phyloP scores from a whole-genome alignment of 768 basidiomycete genomes.

The Leucosporidium scottii region DNA sequence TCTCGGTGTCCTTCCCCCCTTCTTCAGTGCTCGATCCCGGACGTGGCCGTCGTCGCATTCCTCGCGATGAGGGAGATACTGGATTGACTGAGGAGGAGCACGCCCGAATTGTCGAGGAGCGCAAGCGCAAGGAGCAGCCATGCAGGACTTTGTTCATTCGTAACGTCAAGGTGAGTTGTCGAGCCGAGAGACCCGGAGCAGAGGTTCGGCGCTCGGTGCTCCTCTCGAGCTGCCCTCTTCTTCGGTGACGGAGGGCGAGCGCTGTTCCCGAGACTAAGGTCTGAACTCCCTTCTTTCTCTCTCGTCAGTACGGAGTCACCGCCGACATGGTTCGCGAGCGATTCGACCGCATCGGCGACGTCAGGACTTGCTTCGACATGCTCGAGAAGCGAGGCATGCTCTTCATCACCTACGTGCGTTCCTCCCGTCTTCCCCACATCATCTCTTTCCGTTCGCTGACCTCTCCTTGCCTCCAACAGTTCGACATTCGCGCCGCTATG shows the following conservation, averaged over 20 bases:
- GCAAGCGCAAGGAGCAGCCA: slow-evolving; percentile 85
- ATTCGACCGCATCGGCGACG: slow-evolving; percentile 90
- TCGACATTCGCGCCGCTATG: slow-evolving; percentile 85
- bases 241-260: neutral
- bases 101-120: slow-evolving; percentile 69
- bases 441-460: accelerated
- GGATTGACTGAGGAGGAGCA: neutral
- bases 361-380: slow-evolving; percentile 95
- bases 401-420: slow-evolving; percentile 84
- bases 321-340: slow-evolving; percentile 64
- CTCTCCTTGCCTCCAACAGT: slow-evolving; percentile 50
- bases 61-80: no score
- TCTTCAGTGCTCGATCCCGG: no score
- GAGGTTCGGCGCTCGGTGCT: neutral
- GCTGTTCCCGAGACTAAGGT: neutral
- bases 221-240: no score
- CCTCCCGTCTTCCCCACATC: neutral
- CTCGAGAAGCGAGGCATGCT: slow-evolving; percentile 96
- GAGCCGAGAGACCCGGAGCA: no score
- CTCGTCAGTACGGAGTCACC: slow-evolving; percentile 42
- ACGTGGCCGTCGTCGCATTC: no score
- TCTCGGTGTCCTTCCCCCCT: no score
- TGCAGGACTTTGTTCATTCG: slow-evolving; percentile 95
- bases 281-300: neutral
- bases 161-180: slow-evolving; percentile 82